Evolutionary conservation across 164 flowering plant genomes (phyloP).

Genomic region (Cinnamomum chago): DNA sequence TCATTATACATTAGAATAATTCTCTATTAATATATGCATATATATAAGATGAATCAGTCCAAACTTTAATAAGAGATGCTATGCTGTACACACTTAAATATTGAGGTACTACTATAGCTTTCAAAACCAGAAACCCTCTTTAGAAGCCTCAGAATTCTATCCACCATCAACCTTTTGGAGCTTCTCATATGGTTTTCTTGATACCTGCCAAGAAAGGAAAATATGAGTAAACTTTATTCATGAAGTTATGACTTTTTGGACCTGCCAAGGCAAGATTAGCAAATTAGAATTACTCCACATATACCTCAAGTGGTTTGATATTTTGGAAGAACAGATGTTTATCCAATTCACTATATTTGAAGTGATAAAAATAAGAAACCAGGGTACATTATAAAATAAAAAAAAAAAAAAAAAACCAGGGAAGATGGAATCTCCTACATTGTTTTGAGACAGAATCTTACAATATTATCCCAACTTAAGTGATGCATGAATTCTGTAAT

Average conservation of each 20-base stretch:
- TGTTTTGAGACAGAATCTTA: background rate
- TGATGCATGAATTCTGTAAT: background rate
- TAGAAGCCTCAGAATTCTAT: background rate
- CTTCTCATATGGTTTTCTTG: constrained; percentile 33
- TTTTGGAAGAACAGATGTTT: background rate
- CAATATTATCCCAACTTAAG: background rate
- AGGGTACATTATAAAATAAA: background rate
- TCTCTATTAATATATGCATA: background rate
- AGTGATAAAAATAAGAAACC: background rate
- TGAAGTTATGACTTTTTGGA: background rate
- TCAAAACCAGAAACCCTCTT: background rate
- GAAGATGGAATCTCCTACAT: background rate
- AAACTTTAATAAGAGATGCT: background rate
- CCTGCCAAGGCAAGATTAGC: background rate
- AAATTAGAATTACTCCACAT: background rate
- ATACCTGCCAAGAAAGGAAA: constrained; percentile 14
- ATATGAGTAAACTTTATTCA: no score
- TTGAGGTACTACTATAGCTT: background rate
- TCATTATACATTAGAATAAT: background rate
- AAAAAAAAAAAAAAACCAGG: background rate
- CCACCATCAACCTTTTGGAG: constrained; percentile 11
- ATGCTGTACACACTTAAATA: background rate
- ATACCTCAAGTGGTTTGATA: background rate
- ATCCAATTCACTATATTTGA: background rate
- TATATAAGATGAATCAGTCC: background rate